Evolutionary conservation across 495 filamentous ascomycete species (phyloP).

Genomic region (Oidiodendron maius): DNA sequence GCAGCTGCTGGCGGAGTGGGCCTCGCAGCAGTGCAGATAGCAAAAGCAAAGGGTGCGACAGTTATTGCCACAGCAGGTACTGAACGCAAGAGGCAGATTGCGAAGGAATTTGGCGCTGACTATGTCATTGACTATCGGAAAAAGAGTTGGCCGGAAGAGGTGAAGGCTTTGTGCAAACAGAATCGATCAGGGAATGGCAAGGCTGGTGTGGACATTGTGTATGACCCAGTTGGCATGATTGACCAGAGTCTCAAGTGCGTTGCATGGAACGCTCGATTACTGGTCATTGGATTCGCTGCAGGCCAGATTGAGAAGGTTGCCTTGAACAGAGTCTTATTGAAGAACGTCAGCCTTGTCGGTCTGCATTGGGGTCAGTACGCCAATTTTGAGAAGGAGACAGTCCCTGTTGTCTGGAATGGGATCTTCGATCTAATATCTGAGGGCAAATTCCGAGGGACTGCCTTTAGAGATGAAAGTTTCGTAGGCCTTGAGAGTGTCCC

Average conservation of each 20-base stretch:
- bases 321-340: slow-evolving; percentile 84
- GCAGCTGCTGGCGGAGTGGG: slow-evolving; percentile 92
- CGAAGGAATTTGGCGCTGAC: slow-evolving; percentile 76
- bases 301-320: slow-evolving; percentile 88
- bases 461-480: slow-evolving; percentile 76
- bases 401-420: slow-evolving; percentile 72
- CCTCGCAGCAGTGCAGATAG: slow-evolving; percentile 85
- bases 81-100: slow-evolving; percentile 70
- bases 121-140: slow-evolving; percentile 71
- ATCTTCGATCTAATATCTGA: slow-evolving; percentile 69
- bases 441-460: slow-evolving; percentile 76
- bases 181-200: too few relatives aligned
- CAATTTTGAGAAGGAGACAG: slow-evolving; percentile 61
- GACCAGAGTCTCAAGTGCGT: slow-evolving; percentile 79
- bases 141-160: slow-evolving; percentile 66
- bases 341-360: slow-evolving; percentile 88
- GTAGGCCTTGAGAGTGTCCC: slow-evolving; percentile 76
- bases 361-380: slow-evolving; percentile 89
- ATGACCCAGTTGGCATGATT: slow-evolving; percentile 85
- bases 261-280: slow-evolving; percentile 81
- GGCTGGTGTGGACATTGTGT: slow-evolving; percentile 90
- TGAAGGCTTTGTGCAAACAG: slow-evolving; percentile 68
- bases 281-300: slow-evolving; percentile 87
- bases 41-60: slow-evolving; percentile 82
- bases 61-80: slow-evolving; percentile 87